Evolutionary conservation across 768 basidiomycete genomes (phyloP).

Genomic region (Auricularia sp.): DNA sequence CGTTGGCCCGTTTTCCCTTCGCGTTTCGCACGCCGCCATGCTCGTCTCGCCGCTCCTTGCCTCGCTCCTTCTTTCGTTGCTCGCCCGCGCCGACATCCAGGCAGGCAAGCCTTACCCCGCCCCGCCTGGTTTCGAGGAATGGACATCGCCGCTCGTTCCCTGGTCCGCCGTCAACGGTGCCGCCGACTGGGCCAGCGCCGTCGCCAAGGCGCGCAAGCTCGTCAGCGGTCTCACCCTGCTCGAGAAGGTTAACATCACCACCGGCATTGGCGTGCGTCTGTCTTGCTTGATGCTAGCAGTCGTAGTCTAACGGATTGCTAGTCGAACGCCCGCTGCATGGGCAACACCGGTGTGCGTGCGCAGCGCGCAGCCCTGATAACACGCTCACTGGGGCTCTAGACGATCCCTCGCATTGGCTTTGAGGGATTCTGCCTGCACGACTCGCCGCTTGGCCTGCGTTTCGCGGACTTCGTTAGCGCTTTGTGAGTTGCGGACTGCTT

Average conservation of each 20-base stretch:
- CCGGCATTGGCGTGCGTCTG: constrained; percentile 52
- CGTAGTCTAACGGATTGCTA: neutral
- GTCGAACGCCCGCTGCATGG: constrained; percentile 57
- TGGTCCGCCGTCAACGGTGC: constrained; percentile 4
- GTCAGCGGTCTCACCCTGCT: constrained; percentile 23
- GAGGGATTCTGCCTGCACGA: constrained; percentile 31
- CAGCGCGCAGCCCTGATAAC: neutral
- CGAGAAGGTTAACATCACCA: constrained; percentile 14
- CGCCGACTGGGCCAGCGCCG: constrained; percentile 47
- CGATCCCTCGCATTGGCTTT: neutral
- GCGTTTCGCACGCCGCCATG: neutral
- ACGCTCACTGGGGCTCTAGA: constrained; percentile 5
- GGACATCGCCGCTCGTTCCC: constrained; percentile 4
- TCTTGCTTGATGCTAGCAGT: neutral
- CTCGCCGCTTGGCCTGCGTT: constrained; percentile 69
- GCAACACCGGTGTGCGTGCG: constrained; percentile 35
- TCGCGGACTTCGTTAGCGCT: constrained; percentile 58
- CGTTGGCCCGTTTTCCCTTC: too few species aligned
- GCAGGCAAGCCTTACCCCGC: constrained; percentile 9
- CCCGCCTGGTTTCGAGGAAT: constrained; percentile 11
- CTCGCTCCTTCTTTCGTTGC: neutral
- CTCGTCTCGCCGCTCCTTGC: neutral
- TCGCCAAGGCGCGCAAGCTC: constrained; percentile 45
- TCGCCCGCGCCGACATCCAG: constrained; percentile 8
- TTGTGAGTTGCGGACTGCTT: constrained; percentile 26